Base-by-base conservation (phyloP, 495 filamentous ascomycete species). In the Amorphotheca resinae region DNA sequence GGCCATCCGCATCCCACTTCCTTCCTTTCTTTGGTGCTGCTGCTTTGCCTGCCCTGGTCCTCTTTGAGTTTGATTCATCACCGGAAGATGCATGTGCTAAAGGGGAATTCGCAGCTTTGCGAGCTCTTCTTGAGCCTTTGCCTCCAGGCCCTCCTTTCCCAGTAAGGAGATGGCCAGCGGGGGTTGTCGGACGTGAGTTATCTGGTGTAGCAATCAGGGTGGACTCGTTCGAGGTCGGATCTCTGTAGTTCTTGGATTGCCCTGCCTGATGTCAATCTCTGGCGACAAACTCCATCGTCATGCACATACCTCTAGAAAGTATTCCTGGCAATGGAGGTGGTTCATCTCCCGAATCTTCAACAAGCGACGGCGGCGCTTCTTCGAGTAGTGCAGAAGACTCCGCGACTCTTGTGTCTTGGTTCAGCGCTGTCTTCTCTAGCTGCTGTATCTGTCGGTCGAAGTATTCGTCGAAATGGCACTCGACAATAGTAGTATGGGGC, bases 401-500 rank as follows among this genome's bases (percentile, higher is more conserved):
- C 12, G 55, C 47, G 16, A 49, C 44, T 22, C 61, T 59, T 9
- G 57, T 32, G 9, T 56, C 48, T 42, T 62, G 38, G 38, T 49
- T 53, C 33, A 53, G 22, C n/a, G 44, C 53, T 34, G 53, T 57
- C 37, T 61, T 54, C 59, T 98, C 91, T 3, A 96, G 74, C 57
- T 94, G 85, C 45, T 71, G 72, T 25, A 95, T 70, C 60, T 95
- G 86, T 49, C 89, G 85, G 50, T 95, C 84, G 58, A 96, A 98
- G 61, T 95, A 95, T 45, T 79, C 73, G 58, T 91, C 87, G 60
- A 96, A 96, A 50, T 80, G 74, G 56, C 73, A 79, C 50, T 89
- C 72, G 39, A 86, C 69, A 22, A 82, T 67, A 32, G 81, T 84
- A 3, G 77, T 81, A 54, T 93, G 75, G 14, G 80, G 75, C 55